phyloP scores from a whole-genome alignment of 1,284 basidiomycete genomes.

The Rhodotorula sp. region DNA sequence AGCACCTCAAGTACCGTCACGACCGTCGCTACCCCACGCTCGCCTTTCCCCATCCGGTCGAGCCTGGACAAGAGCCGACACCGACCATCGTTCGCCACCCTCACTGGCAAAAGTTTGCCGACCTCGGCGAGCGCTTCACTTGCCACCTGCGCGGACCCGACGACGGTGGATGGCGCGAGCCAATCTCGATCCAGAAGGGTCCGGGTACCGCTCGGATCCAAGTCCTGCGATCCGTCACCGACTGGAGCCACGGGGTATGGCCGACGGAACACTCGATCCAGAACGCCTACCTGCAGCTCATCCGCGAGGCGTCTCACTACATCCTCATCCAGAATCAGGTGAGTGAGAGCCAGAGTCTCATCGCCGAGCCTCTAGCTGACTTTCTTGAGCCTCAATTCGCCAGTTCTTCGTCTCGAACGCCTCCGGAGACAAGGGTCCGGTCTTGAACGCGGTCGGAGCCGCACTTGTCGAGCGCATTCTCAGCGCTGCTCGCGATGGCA shows the following conservation, averaged over 20 bases:
- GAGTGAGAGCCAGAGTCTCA: conserved; percentile 53
- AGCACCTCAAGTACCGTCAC: conserved; percentile 50
- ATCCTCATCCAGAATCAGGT: conserved; percentile 93
- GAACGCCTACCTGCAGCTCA: conserved; percentile 68
- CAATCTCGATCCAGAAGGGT: conserved; percentile 9
- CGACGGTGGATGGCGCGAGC: conserved; percentile 3
- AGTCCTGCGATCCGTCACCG: conserved; percentile 49
- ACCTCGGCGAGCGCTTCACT: conserved; percentile 37
- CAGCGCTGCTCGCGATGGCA: conserved; percentile 65
- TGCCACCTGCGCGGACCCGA: conserved; percentile 16
- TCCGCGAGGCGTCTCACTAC: conserved; percentile 76
- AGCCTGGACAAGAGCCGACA: conserved; percentile 34
- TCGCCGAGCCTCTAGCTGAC: neutral
- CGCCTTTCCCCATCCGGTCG: conserved; percentile 72
- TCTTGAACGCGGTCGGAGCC: conserved; percentile 71
- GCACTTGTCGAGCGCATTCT: conserved; percentile 81
- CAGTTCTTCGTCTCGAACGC: conserved; percentile 80
- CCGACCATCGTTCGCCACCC: conserved; percentile 35
- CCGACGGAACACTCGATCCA: conserved; percentile 46
- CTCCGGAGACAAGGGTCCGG: conserved; percentile 56
- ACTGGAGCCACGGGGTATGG: conserved; percentile 33
- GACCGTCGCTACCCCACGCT: conserved; percentile 67
- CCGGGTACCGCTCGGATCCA: conserved; percentile 59
- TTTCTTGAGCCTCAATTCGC: neutral
- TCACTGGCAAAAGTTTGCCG: conserved; percentile 23